Evolutionary conservation across 2,329 filamentous ascomycete genomes (phyloP), one percentile per base, ranked within the genome.

Genomic region (Iodosphaeria phyllophila): DNA sequence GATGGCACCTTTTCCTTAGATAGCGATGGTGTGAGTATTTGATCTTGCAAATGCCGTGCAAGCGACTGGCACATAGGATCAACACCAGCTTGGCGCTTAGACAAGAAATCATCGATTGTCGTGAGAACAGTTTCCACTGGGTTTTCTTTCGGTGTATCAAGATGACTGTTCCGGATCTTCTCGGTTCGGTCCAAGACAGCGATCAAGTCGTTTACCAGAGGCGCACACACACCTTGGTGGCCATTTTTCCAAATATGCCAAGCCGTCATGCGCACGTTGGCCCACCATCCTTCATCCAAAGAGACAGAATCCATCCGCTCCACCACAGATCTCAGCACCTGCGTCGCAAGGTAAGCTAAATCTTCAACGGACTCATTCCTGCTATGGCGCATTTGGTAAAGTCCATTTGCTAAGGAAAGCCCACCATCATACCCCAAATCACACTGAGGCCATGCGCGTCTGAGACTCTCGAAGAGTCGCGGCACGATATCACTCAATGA

Each of bases 161-260:
- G n/a, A n/a, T n/a, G 35, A 29, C 34, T 34, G 25, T 24, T 24
- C 16, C 28, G 23, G 25, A 38, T 18, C 16, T 22, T 23, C 23
- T 54, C 46, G 18, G 61, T 44, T 4, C 39, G 35, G 8, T 45
- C 39, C 18, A 74, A 46, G 3, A 52, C 52, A 8, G 48, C 46
- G 5, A 69, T 41, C 7, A 71, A 30, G 8, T 51, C 52, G 22
- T 47, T 53, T 19, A 65, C 49, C 15, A 74, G 67, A 2, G 68
- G 59, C 1, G 69, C 61, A 1, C 60, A 60, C 69, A 76, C 76
- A 39, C 61, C 70, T 32, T 70, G 66, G n/a, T 68, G 57, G 0
- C 68, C 66, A 27, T 71, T 69, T 36, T 71, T 71, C 44, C 63
- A 67, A 2, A 77, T 46, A 40, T 74, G 64, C 62, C 72, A 76